A percentile compares a stretch with the other conserved stretches of the same genome.
Conservation (phyloP, 805 yeast genomes). For the Candida silvicultrix region DNA sequence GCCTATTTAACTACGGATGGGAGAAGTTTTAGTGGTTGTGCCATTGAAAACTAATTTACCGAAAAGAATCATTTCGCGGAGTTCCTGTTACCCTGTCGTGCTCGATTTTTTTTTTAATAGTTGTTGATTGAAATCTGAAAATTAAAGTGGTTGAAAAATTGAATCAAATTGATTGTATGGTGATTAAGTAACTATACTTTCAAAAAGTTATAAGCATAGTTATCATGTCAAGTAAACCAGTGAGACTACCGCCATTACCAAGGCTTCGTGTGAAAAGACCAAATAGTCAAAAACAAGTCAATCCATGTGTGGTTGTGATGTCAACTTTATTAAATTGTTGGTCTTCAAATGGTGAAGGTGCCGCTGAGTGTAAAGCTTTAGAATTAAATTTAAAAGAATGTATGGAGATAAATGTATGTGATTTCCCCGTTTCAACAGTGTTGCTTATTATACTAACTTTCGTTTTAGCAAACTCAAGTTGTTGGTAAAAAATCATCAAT, state of each 20-base stretch:
- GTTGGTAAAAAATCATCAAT: conserved; percentile 32
- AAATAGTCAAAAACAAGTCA: conserved; percentile 47
- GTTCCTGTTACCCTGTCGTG: too few species aligned
- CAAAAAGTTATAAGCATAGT: too few species aligned
- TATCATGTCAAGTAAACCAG: conserved; percentile 32
- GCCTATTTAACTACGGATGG: too few species aligned
- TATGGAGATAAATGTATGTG: conserved; percentile 41
- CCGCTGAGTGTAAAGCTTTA: conserved; percentile 54
- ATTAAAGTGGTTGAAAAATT: too few species aligned
- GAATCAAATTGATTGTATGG: too few species aligned
- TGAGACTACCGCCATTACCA: conserved; percentile 68
- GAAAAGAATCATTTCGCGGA: too few species aligned
- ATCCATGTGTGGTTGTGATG: conserved; percentile 77
- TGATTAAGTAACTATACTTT: too few species aligned
- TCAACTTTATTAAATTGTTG: conserved; percentile 86
- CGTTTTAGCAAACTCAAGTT: conserved; percentile 10
- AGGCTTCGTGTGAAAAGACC: conserved; percentile 66
- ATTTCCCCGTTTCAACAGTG: conserved; percentile 13
- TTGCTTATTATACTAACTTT: conserved; percentile 9
- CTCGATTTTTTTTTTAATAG: neutral
- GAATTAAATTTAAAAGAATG: conserved; percentile 71
- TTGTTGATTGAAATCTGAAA: neutral
- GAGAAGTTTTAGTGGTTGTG: too few species aligned
- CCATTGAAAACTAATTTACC: too few species aligned
- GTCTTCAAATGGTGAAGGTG: conserved; percentile 92